Percentiles rank a stretch among this genome's conserved stretches.
Conservation (phyloP, 179 eudicot species). For the Beta corolliflora region DNA sequence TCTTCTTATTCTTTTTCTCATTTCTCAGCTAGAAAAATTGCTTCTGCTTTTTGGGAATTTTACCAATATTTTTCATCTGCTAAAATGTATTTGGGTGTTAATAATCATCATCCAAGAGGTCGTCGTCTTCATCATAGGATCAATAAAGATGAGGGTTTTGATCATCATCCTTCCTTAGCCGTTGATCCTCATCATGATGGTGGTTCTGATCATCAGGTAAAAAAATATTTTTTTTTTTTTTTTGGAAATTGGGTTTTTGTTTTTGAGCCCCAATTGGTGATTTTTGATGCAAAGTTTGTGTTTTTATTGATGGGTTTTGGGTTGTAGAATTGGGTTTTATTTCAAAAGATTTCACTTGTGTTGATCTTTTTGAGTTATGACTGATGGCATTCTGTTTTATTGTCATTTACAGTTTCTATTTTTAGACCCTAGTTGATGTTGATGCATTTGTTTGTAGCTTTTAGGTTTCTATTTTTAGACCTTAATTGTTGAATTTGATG, state of each 20-base stretch:
- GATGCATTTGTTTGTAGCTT: not conserved
- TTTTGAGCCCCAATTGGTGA: not conserved
- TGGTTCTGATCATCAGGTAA: constrained; percentile 52
- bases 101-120: constrained; percentile 23
- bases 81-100: constrained; percentile 59
- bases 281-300: not conserved
- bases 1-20: not conserved
- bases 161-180: constrained; percentile 32
- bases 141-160: constrained; percentile 39
- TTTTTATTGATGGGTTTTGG: too few species aligned
- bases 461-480: not conserved
- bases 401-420: not conserved
- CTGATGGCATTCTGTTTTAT: not conserved
- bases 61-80: constrained; percentile 31
- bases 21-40: constrained; percentile 67
- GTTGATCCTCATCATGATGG: constrained; percentile 51
- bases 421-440: not conserved
- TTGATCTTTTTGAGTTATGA: too few species aligned
- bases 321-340: not conserved
- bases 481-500: not conserved
- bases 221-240: not conserved
- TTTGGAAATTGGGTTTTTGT: too few species aligned
- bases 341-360: not conserved
- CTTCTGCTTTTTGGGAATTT: constrained; percentile 69
- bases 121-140: constrained; percentile 31